Evolutionary conservation across 306 rosid species (phyloP), one percentile per base, ranked within the genome.

Genomic region (Herpetospermum pedunculosum): DNA sequence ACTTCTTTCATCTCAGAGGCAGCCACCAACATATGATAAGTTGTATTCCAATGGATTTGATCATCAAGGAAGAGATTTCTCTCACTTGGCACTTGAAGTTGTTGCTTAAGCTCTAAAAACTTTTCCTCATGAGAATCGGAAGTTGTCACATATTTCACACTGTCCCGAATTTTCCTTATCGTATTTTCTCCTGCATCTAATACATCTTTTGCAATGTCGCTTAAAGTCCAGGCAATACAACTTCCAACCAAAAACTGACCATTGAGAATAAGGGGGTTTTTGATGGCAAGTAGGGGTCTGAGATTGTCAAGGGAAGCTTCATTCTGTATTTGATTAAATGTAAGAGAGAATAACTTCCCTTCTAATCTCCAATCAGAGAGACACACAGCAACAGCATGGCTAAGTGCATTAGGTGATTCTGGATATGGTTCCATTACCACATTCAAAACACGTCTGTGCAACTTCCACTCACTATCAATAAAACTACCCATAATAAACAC

Each of bases 381-480:
- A 80, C 99, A 94, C 52, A 78, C 97, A 64, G 99, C 84, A 52
- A 94, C 90, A 63, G 96, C 95, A 84, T 91, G 97, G 79, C 86
- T 84, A 25, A 91, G 80, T 57, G 92, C 92, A 37, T 85, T 47
- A 62, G 88, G 89, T 2, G 96, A 94, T 80, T 94, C 89, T 1
- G 96, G 96, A 78, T 89, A 88, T 19, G 96, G 95, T 82, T 94
- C 99, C 99, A 94, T 89, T 43, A 89, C 92, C 58, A 94, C 99
- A 84, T 94, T 94, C 73, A 94, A 90, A 78, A 89, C 83, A 74
- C 97, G 86, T 79, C 78, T 83, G 70, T 86, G 97, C 81, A 89
- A 70, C 85, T 89, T 94, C 99, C 97, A 94, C 77, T 94, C 95
- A 74, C 81, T 77, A 53, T 94, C 96, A 77, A 94, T 88, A 84